Evolutionary conservation across 306 rosid species (phyloP).

Genomic region (Glycyrrhiza uralensis): DNA sequence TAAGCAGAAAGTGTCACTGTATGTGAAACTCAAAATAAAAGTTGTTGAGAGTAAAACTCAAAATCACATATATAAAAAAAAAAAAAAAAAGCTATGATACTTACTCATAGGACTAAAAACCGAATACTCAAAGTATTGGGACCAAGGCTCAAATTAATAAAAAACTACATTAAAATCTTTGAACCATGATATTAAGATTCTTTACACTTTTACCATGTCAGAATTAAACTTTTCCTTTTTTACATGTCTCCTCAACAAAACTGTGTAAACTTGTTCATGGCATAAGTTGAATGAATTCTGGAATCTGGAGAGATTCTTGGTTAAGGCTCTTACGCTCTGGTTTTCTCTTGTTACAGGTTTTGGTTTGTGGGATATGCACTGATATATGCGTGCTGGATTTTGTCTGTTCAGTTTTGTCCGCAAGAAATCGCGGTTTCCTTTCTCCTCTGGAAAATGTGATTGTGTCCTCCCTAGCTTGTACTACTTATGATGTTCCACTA

Average conservation of each 20-base stretch:
- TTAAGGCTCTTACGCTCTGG: not conserved
- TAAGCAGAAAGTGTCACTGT: not conserved
- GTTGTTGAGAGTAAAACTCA: not conserved
- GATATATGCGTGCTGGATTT: conserved; percentile 91
- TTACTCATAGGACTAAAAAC: not conserved
- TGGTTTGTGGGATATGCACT: conserved; percentile 87
- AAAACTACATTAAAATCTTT: not conserved
- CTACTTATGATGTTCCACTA: conserved; percentile 73
- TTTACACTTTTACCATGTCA: not conserved
- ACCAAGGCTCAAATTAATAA: not conserved
- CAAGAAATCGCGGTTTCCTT: conserved; percentile 68
- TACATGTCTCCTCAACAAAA: not conserved
- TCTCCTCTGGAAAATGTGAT: conserved; percentile 78
- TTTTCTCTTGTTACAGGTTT: conserved; percentile 47
- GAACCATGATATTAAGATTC: not conserved
- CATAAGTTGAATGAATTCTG: not conserved
- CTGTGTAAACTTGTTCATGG: conserved; percentile 6
- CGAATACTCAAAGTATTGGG: not conserved
- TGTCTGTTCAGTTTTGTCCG: conserved; percentile 61
- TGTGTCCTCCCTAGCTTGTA: conserved; percentile 73
- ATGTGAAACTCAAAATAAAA: too few relatives aligned
- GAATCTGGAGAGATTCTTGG: not conserved
- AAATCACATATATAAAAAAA: too few relatives aligned
- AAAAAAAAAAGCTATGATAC: not conserved
- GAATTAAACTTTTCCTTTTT: not conserved